Conservation (phyloP, 2,329 filamentous ascomycete genomes). For the Hymenoscyphus albidus region DNA sequence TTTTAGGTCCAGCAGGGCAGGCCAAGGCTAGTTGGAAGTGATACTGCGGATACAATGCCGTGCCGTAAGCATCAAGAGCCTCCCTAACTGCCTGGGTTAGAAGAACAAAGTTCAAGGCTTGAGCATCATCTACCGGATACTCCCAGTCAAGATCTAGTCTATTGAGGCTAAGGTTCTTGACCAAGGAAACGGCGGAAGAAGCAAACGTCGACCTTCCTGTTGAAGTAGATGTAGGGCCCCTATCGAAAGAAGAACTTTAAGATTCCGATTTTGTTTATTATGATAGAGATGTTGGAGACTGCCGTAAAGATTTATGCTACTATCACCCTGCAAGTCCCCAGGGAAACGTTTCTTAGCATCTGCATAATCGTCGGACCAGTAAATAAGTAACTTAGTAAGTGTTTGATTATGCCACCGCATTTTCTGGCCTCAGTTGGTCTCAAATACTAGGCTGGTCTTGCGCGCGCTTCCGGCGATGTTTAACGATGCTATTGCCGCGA, state of each 20-base stretch:
- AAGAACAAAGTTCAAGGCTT: slow-evolving; percentile 29
- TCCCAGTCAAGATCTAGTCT: slow-evolving; percentile 39
- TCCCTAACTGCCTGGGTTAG: slow-evolving; percentile 27
- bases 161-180: slow-evolving; percentile 67
- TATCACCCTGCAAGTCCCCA: too few species aligned
- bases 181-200: slow-evolving; percentile 58
- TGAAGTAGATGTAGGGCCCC: background rate
- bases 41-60: slow-evolving; percentile 41
- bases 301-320: too few species aligned
- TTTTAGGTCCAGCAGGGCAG: slow-evolving; percentile 43
- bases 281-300: too few species aligned
- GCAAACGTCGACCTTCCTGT: slow-evolving; percentile 51
- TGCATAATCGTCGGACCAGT: too few species aligned
- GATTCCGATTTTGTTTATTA: too few species aligned
- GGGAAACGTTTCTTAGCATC: too few species aligned
- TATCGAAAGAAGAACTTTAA: background rate
- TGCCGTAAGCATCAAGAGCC: slow-evolving; percentile 48
- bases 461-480: too few species aligned
- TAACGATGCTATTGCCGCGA: too few species aligned
- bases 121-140: slow-evolving; percentile 18
- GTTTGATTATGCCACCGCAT: too few species aligned
- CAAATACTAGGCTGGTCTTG: too few species aligned
- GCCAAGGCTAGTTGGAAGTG: slow-evolving; percentile 52
- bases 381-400: too few species aligned
- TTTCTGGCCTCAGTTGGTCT: too few species aligned